Evolutionary conservation across 2,329 filamentous ascomycete genomes (phyloP), one percentile per base, ranked within the genome.

Genomic region (Aschersonia sp.): DNA sequence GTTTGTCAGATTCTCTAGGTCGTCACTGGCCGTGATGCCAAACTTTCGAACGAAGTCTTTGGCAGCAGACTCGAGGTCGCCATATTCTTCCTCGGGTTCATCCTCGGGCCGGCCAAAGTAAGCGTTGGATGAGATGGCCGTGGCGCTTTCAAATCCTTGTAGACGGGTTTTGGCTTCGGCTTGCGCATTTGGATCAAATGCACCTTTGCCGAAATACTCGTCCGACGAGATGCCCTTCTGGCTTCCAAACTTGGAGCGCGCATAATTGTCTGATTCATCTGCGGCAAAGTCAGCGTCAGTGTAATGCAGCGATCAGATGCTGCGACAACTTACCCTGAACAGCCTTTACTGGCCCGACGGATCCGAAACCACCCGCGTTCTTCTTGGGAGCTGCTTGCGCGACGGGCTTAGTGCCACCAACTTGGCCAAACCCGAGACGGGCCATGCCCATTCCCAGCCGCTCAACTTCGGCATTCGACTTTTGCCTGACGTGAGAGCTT

Each of bases 171-270:
- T 94, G 57, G 92, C 90, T 69, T 96, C 90, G 46, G 80, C 73
- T 61, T 92, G 84, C 7, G 83, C 79, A 48, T 73, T 74, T 39
- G 89, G 81, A 62, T 98, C 89, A 65, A 82, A 97, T 48, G 77
- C 70, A 47, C 88, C 87, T 63, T 92, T 90, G 58, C 90, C 88
- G 62, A 98, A 98, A 74, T 94, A 98, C 63, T 98, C 92, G 63
- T 98, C 92, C 0, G 89, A 96, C 0, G 88, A 96, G 56, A 98
- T 98, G 56, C 86, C 86, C 72, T 97, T 97, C 64, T 98, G 92
- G 42, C 67, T 68, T 51, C 89, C 90, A 59, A 98, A 98, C 66
- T 95, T 95, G 60, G 78, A 71, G 58, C 86, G 85, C 5, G 89
- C 87, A 61, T 87, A 94, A 59, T 79, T 81, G 58, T 96, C 80